Evolutionary conservation across 345 rosid genomes (phyloP).

Genomic region (Gossypium ekmanianum): DNA sequence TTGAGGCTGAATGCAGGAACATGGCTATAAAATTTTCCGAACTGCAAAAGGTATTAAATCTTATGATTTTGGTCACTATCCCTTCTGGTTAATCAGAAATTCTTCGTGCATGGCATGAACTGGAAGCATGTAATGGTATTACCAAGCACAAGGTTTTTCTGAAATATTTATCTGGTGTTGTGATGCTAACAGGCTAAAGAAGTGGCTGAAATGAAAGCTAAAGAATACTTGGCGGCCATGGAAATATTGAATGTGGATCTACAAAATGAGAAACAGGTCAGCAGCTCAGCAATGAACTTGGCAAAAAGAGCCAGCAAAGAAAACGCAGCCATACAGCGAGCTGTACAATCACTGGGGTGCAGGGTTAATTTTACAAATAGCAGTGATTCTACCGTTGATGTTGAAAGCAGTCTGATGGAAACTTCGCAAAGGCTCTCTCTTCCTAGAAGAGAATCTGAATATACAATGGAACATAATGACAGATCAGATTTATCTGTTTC

Average conservation of each 20-base stretch:
- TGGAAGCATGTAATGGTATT: background rate
- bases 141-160: background rate
- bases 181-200: slow-evolving; percentile 62
- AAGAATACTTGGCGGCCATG: slow-evolving; percentile 39
- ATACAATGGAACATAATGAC: slow-evolving; percentile 31
- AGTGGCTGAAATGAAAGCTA: slow-evolving; percentile 60
- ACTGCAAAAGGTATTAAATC: slow-evolving; percentile 58
- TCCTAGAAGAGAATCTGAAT: slow-evolving; percentile 31
- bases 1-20: slow-evolving; percentile 65
- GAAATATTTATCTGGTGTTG: slow-evolving; percentile 11
- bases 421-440: slow-evolving; percentile 31
- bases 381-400: slow-evolving; percentile 57
- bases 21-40: slow-evolving; percentile 57
- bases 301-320: slow-evolving; percentile 74
- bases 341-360: slow-evolving; percentile 83
- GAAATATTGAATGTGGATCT: slow-evolving; percentile 59
- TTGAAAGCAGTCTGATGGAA: slow-evolving; percentile 36
- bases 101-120: background rate
- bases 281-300: slow-evolving; percentile 54
- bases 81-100: slow-evolving; percentile 4
- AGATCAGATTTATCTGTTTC: slow-evolving; percentile 66
- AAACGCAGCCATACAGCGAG: slow-evolving; percentile 59
- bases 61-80: background rate
- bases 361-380: slow-evolving; percentile 60
- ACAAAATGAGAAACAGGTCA: slow-evolving; percentile 55